Percentiles rank a stretch among this genome's conserved stretches.
Evolutionary conservation across 495 filamentous ascomycete genomes (phyloP).

Genomic region (Aspergillus egyptiacus): DNA sequence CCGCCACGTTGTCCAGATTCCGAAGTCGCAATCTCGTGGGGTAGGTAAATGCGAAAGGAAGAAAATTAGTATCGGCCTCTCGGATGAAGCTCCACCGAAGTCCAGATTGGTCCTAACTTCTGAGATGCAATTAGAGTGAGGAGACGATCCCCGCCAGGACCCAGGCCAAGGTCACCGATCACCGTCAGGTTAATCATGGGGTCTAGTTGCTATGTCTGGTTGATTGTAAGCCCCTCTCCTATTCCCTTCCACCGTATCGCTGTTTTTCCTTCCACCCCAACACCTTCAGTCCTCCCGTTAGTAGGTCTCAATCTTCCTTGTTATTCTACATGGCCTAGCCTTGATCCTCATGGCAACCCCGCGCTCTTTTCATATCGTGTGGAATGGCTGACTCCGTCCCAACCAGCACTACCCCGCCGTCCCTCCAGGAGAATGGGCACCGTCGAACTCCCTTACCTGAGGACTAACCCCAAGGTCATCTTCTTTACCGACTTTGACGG

Average conservation of each 20-base stretch:
- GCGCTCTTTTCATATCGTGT: no score
- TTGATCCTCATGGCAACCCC: no score
- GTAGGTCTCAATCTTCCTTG: no score
- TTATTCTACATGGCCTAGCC: no score
- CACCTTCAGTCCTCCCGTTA: no score
- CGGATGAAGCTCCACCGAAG: conserved; percentile 9
- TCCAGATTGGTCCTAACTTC: neutral
- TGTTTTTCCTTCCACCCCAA: no score
- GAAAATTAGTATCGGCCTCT: conserved; percentile 11
- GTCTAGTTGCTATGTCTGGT: conserved; percentile 13
- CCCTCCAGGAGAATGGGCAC: conserved; percentile 29
- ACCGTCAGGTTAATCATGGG: neutral
- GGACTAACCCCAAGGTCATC: conserved; percentile 71
- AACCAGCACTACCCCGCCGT: conserved; percentile 9
- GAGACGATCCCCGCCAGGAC: neutral
- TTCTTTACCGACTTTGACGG: conserved; percentile 99
- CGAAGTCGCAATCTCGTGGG: neutral
- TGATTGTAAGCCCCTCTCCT: no score
- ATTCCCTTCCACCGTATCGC: no score
- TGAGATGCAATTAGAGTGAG: neutral
- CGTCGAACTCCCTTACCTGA: conserved; percentile 44
- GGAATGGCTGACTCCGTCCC: neutral
- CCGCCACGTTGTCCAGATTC: neutral
- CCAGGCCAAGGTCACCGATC: neutral
- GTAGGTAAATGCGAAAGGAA: neutral